phyloP scores from a whole-genome alignment of 306 rosid genomes.

The Boehmeria nivea region DNA sequence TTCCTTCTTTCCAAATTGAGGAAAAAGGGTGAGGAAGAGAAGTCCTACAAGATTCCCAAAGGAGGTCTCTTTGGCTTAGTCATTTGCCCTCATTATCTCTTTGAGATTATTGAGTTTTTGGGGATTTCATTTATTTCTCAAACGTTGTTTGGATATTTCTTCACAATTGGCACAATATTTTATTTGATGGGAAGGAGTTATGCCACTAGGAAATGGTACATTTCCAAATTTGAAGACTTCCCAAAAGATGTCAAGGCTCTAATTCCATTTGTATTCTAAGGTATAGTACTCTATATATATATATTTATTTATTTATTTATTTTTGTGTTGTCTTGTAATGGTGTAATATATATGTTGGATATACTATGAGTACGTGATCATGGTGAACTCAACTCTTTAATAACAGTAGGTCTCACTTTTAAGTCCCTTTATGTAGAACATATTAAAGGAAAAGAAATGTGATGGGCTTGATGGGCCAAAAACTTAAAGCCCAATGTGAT shows the following conservation, averaged over 20 bases:
- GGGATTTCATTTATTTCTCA: constrained; percentile 65
- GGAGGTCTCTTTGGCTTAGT: constrained; percentile 63
- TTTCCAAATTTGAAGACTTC: constrained; percentile 69
- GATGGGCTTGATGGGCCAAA: too few species aligned
- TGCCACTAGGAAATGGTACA: constrained; percentile 60
- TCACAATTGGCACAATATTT: constrained; percentile 38
- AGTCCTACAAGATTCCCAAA: constrained; percentile 54
- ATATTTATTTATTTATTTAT: too few species aligned
- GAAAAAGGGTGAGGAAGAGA: constrained; percentile 38
- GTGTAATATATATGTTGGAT: too few species aligned
- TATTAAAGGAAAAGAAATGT: too few species aligned
- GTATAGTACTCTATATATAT: too few species aligned
- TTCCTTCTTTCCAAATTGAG: constrained; percentile 50
- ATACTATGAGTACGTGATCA: too few species aligned
- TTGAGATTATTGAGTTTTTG: constrained; percentile 47
- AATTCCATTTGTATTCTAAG: constrained; percentile 48
- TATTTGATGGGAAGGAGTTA: constrained; percentile 67
- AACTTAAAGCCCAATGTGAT: too few species aligned
- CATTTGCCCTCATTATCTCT: constrained; percentile 75
- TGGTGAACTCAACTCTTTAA: too few species aligned
- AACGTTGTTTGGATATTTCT: constrained; percentile 31
- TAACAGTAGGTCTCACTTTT: too few species aligned
- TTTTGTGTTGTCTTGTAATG: too few species aligned
- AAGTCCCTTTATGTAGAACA: too few species aligned
- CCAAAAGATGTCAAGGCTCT: constrained; percentile 57